Evolutionary conservation across 345 rosid species (phyloP).

Genomic region (Gossypium australe): DNA sequence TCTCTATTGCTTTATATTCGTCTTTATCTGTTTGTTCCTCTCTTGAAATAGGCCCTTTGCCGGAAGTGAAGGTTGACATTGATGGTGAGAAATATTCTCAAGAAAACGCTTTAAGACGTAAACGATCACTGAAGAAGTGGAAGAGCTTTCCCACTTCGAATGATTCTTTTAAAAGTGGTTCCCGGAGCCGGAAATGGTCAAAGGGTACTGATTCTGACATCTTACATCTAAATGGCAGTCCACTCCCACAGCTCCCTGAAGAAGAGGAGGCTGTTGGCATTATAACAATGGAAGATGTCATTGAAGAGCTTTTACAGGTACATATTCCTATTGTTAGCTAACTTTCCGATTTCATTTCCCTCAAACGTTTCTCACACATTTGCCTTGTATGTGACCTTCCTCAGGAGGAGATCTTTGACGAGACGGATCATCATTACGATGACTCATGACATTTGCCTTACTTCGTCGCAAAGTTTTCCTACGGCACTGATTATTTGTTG

Average conservation of each 20-base stretch:
- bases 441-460: conserved; percentile 40
- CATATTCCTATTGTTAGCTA: neutral
- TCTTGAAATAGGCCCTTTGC: conserved; percentile 30
- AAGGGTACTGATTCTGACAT: conserved; percentile 69
- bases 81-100: conserved; percentile 27
- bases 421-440: conserved; percentile 82
- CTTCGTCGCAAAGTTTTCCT: neutral
- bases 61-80: conserved; percentile 54
- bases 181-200: conserved; percentile 72
- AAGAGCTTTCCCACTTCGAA: conserved; percentile 64
- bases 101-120: conserved; percentile 47
- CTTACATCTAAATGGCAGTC: conserved; percentile 50
- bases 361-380: neutral
- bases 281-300: conserved; percentile 97
- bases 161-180: conserved; percentile 31
- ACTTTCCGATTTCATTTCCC: neutral
- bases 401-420: conserved; percentile 95
- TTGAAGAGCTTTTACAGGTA: conserved; percentile 94
- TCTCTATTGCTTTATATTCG: neutral
- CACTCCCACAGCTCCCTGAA: conserved; percentile 65
- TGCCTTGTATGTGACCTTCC: neutral
- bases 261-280: conserved; percentile 83
- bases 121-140: conserved; percentile 72
- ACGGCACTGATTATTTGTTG: neutral
- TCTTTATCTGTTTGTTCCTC: neutral